Conservation (phyloP, 2,329 filamentous ascomycete genomes). For the Monosporascus sp. region DNA sequence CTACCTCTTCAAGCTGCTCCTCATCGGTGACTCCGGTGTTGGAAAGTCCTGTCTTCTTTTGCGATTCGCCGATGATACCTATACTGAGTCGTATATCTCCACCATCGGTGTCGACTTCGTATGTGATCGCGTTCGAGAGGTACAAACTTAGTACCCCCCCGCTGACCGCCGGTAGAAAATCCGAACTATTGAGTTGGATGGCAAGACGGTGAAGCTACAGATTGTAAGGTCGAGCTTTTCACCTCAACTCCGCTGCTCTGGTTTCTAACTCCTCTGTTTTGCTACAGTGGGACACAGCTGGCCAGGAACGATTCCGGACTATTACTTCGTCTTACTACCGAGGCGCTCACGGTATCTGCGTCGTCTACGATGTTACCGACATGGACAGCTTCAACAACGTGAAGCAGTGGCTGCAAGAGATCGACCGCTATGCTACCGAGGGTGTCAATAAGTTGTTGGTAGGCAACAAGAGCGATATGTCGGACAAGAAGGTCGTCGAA, state of each 20-base stretch:
- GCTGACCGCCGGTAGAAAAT: conserved; percentile 72
- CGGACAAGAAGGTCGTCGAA: conserved; percentile 99
- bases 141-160: background rate
- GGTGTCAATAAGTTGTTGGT: conserved; percentile 99
- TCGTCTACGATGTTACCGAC: conserved; percentile 99
- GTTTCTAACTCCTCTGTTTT: conserved; percentile 23
- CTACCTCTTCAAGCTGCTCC: conserved; percentile 99
- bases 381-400: conserved; percentile 99
- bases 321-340: conserved; percentile 99
- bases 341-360: conserved; percentile 97
- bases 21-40: conserved; percentile 99
- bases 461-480: conserved; percentile 99
- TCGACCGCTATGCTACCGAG: conserved; percentile 97
- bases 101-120: conserved; percentile 99
- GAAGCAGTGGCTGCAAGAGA: conserved; percentile 99
- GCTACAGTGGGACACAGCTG: conserved; percentile 92
- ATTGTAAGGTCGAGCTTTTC: conserved; percentile 62
- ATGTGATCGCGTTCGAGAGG: conserved; percentile 39
- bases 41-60: conserved; percentile 99
- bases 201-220: conserved; percentile 99
- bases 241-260: background rate
- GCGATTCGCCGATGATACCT: conserved; percentile 97
- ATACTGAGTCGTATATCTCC: conserved; percentile 99
- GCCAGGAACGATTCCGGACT: conserved; percentile 98
- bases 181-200: conserved; percentile 97